Base-by-base conservation (phyloP, 2,329 filamentous ascomycete genomes). In the Diaporthe capsici region DNA sequence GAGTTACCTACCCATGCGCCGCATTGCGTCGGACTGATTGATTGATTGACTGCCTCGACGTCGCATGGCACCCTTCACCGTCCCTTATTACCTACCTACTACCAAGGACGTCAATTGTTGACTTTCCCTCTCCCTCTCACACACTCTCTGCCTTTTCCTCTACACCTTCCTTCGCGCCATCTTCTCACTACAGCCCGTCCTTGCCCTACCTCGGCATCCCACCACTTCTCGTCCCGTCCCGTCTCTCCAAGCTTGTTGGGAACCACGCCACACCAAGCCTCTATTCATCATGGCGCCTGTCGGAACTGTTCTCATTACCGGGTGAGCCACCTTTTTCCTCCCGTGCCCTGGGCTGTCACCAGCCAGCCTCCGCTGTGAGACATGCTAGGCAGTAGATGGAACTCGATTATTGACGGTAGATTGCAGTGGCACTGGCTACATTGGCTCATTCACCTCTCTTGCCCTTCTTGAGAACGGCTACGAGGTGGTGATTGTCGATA, bases 401-500 rank as follows among this genome's bases (percentile, higher is more conserved):
- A 28, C 49, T 17, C 31, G 57, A 72, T 76, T 68, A 77, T 79
- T 82, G 76, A 81, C 78, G 70, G 78, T 78, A 80, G 80, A 79
- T 80, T 80, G 76, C 84, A 98, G 97, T 90, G 97, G 97, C 83
- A 98, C 96, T 79, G 97, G 97, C 88, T 99, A 99, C 90, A 99
- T 99, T 86, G 97, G 97, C 84, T 98, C 96, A 70, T 98, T 98
- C 90, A 99, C 97, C 77, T 89, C 94, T 74, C 92, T 99, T 71
- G 93, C 95, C 72, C 94, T 99, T 37, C 94, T 99, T 80, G 90
- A 98, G 83, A 94, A 97, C 82, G 96, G 93, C 85, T 98, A 98
- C 90, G 93, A 98, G 85, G 97, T 99, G 78, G 94, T 99, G 84
- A 95, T 99, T 79, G 93, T 97, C 80, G 97, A 99, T 88, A 98